Evolutionary conservation across 2,329 filamentous ascomycete genomes (phyloP).

Genomic region (Pseudocercospora vitis): DNA sequence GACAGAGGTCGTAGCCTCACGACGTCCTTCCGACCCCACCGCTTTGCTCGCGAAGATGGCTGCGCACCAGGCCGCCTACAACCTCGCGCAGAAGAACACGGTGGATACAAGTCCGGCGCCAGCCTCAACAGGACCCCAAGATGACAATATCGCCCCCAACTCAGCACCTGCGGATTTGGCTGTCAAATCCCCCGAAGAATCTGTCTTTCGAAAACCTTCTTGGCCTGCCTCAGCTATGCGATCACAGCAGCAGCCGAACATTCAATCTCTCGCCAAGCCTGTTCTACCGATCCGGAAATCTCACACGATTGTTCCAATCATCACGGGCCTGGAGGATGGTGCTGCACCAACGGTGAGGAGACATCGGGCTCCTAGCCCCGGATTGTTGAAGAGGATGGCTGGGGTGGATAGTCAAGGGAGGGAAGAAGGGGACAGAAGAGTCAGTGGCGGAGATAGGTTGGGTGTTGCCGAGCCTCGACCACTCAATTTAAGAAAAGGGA

Average conservation of each 20-base stretch:
- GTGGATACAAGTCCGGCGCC: constrained; percentile 11
- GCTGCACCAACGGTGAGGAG: constrained; percentile 24
- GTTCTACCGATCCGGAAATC: constrained; percentile 20
- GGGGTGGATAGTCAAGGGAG: constrained; percentile 41
- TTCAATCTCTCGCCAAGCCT: constrained; percentile 30
- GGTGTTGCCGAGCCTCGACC: constrained; percentile 35
- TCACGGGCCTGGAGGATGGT: constrained; percentile 10
- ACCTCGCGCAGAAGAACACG: constrained; percentile 18
- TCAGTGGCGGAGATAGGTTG: constrained; percentile 11
- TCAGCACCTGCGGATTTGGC: constrained; percentile 12
- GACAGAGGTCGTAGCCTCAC: neutral
- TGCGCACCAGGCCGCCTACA: constrained; percentile 25
- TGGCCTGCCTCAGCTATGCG: constrained; percentile 36
- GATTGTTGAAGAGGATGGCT: constrained; percentile 49
- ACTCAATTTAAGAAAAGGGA: constrained; percentile 46
- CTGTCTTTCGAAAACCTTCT: constrained; percentile 36
- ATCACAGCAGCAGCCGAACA: constrained; percentile 17
- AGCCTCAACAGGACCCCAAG: constrained; percentile 8
- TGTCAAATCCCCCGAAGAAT: constrained; percentile 19
- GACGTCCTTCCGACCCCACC: constrained; percentile 15
- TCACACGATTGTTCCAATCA: constrained; percentile 21
- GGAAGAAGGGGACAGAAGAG: neutral
- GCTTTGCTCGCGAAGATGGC: constrained; percentile 26
- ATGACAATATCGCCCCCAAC: neutral
- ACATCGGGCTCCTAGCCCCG: constrained; percentile 41